Evolutionary conservation across 139 green algal genomes (phyloP).

Genomic region (Trebouxia sp.): DNA sequence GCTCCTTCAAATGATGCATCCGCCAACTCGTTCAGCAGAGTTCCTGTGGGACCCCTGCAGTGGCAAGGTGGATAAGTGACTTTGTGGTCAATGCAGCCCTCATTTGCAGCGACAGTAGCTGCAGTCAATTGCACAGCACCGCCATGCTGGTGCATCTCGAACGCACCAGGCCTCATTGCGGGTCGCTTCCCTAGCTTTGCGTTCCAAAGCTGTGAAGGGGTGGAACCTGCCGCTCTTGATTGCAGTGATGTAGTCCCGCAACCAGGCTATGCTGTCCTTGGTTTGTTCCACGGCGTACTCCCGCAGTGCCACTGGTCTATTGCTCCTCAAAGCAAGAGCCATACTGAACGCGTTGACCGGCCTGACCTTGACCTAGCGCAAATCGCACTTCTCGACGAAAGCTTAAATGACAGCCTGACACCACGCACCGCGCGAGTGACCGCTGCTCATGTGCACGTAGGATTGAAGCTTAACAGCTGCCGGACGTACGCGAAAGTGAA

Average conservation of each 20-base stretch:
- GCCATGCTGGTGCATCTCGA: neutral
- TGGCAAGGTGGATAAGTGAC: neutral
- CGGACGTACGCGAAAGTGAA: too few relatives aligned
- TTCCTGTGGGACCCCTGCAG: conserved; percentile 72
- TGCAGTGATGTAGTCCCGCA: conserved; percentile 74
- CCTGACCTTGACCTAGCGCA: neutral
- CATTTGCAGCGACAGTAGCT: too few relatives aligned
- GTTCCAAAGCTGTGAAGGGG: conserved; percentile 66
- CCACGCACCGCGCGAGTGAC: too few relatives aligned
- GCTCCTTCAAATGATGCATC: conserved; percentile 50
- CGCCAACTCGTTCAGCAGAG: conserved; percentile 68
- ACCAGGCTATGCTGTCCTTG: conserved; percentile 47
- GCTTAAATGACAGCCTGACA: too few relatives aligned
- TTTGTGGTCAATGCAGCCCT: neutral
- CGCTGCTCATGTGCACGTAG: too few relatives aligned
- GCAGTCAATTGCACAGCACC: neutral
- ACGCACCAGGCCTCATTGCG: conserved; percentile 71
- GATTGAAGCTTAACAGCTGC: too few relatives aligned
- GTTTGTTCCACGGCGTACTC: conserved; percentile 5
- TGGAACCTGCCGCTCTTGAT: conserved; percentile 56
- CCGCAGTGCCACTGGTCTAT: conserved; percentile 4
- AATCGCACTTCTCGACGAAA: too few relatives aligned
- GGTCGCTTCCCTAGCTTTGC: conserved; percentile 69
- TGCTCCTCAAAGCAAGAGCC: neutral
- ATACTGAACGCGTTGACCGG: neutral